Evolutionary conservation across 768 basidiomycete genomes (phyloP).

Genomic region (Lentinula lateritia): DNA sequence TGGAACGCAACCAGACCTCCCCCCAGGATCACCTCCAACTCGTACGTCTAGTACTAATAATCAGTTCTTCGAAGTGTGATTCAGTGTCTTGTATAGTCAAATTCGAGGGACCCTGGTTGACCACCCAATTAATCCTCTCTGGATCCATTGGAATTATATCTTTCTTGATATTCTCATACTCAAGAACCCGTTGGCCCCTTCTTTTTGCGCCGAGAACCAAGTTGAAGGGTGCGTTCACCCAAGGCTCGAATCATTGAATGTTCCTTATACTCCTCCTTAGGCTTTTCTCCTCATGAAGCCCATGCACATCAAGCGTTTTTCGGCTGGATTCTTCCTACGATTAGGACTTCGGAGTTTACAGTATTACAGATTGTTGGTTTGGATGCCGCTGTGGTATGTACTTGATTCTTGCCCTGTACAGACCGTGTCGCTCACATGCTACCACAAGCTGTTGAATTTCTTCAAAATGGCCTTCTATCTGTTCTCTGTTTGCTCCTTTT

Average conservation of each 20-base stretch:
- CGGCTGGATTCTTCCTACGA: constrained; percentile 94
- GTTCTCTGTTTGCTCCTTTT: constrained; percentile 81
- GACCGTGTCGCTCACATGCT: neutral
- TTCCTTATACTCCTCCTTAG: constrained; percentile 30
- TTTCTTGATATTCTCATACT: constrained; percentile 86
- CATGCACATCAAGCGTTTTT: constrained; percentile 85
- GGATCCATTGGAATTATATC: constrained; percentile 69
- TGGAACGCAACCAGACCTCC: constrained; percentile 10
- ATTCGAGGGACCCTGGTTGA: constrained; percentile 94
- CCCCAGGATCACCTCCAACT: constrained; percentile 25
- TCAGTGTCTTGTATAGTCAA: constrained; percentile 38
- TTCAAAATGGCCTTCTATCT: constrained; percentile 93
- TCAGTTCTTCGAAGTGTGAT: neutral
- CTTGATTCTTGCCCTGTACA: neutral
- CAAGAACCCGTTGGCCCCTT: constrained; percentile 82
- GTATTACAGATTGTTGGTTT: constrained; percentile 94
- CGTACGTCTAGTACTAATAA: constrained; percentile 9
- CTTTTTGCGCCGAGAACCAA: constrained; percentile 92
- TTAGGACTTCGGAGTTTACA: constrained; percentile 86
- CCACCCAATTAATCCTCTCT: constrained; percentile 82
- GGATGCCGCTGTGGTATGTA: constrained; percentile 89
- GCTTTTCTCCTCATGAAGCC: constrained; percentile 91
- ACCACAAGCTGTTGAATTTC: constrained; percentile 77
- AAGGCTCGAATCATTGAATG: constrained; percentile 1
- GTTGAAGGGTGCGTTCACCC: constrained; percentile 67